These are phyloP conservation scores for Monilinia fructicola DNA, from an alignment of 2,329 filamentous ascomycete genomes.

Conservation along the genomic window DNA sequence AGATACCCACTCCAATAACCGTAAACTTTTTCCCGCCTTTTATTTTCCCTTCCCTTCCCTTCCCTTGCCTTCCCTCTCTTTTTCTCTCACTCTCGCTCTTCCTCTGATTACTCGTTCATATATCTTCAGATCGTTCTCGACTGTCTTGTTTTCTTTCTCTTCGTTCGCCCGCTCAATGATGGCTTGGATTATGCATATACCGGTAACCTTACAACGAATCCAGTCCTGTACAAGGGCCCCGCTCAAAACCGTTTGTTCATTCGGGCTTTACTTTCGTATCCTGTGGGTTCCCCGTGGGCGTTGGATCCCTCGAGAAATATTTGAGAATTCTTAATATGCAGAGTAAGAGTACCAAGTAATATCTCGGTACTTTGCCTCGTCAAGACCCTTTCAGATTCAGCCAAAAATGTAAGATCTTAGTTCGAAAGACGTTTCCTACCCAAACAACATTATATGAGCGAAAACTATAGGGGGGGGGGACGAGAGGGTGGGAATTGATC, in stretches of 20 bases:
- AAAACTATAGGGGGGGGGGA: neutral
- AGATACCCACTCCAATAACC: neutral
- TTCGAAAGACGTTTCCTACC: neutral
- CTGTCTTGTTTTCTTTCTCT: neutral
- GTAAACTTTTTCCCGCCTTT: too few species aligned
- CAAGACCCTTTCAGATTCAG: slow-evolving; percentile 10
- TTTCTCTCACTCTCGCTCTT: too few species aligned
- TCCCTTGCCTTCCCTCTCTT: too few species aligned
- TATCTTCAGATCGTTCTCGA: neutral
- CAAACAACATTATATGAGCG: neutral
- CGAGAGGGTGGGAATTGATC: neutral
- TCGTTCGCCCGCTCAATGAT: slow-evolving; percentile 11
- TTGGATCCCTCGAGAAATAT: neutral
- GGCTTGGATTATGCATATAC: slow-evolving; percentile 11
- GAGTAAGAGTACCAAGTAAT: slow-evolving; percentile 1
- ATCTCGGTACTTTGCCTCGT: slow-evolving; percentile 1
- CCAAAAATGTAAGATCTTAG: neutral
- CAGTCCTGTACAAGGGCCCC: slow-evolving; percentile 12
- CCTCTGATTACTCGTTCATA: neutral
- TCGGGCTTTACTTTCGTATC: slow-evolving; percentile 15
- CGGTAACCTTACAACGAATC: slow-evolving; percentile 12
- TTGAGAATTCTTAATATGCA: neutral
- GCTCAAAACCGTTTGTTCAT: slow-evolving; percentile 13
- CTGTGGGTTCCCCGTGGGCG: slow-evolving; percentile 6
- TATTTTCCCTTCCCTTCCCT: too few species aligned